phyloP scores from a whole-genome alignment of 306 rosid species.

The Pyrus pyrifolia region DNA sequence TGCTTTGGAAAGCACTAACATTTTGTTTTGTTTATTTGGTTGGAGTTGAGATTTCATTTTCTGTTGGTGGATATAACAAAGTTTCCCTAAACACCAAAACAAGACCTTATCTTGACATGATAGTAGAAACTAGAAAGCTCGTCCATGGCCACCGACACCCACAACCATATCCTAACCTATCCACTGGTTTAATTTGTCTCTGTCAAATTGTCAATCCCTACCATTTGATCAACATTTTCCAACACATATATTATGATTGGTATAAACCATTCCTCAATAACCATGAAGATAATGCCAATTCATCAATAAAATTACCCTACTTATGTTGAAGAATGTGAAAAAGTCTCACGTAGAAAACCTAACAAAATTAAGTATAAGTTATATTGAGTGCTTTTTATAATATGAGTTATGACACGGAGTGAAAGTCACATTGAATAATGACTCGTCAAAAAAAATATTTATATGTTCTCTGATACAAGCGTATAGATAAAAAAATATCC shows the following conservation, averaged over 20 bases:
- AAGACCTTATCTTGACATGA: background rate
- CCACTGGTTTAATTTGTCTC: background rate
- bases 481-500: too few species aligned
- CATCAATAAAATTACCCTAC: too few species aligned
- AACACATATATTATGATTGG: background rate
- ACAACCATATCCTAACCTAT: background rate
- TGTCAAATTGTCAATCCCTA: background rate
- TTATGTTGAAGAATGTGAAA: too few species aligned
- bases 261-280: background rate
- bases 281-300: too few species aligned
- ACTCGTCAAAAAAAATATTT: too few species aligned
- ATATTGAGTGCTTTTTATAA: too few species aligned
- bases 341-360: too few species aligned
- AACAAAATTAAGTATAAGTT: too few species aligned
- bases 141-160: constrained; percentile 30
- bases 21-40: background rate
- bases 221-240: background rate
- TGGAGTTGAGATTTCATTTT: constrained; percentile 2
- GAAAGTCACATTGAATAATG: too few species aligned
- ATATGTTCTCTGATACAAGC: too few species aligned
- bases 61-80: background rate
- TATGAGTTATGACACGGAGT: too few species aligned
- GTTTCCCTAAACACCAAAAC: background rate
- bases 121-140: background rate
- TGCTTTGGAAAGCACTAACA: background rate